Evolutionary conservation across 2,329 filamentous ascomycete genomes (phyloP), one percentile per base, ranked within the genome.

Genomic region (Neopestalotiopsis clavispora): DNA sequence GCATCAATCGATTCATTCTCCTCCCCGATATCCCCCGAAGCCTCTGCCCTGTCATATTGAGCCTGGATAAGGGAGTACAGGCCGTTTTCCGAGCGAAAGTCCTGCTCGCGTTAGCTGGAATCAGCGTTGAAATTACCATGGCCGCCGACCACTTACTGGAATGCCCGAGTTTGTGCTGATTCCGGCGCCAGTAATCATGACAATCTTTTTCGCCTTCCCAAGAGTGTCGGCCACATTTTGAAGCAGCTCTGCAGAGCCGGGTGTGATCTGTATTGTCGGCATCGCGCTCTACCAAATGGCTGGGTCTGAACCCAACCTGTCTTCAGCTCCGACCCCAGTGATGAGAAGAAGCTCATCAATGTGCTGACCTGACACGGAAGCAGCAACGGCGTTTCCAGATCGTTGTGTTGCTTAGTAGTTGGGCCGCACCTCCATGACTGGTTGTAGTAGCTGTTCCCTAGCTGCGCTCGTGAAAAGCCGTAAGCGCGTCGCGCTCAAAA

Each of bases 141-240:
- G 12, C 12, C 13, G 49, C 42, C 1, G n/a, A 28, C 49, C 42
- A 32, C 86, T 75, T 83, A 93, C 91, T 65, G 91, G 91, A 76
- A 93, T 93, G 67, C 91, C 91, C 71, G 90, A 92, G 77, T 92
- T 93, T 65, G 91, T 93, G 76, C 90, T 92, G 76, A 93, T 93
- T 66, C 91, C 91, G 63, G 91, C 91, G 64, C 91, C 91, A 0
- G 91, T 93, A 40, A 93, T 84, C 23, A 93, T 88, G 9, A 93
- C 85, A n/a, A 92, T 85, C 77, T 92, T 93, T 71, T 86, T 87
- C 12, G 91, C 87, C 76, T 89, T 90, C 71, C 86, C 85, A 59
- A 93, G 80, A 3, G 84, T 80, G 75, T 92, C 87, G 74, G 91
- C 91, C 72, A 93, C 88, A 40, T 87, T 81, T 74, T 91, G 89